Percentiles rank a stretch among this genome's conserved stretches.
These are phyloP conservation scores for Flammula alnicola DNA, from an alignment of 1,284 basidiomycete genomes.

Conservation along the genomic window DNA sequence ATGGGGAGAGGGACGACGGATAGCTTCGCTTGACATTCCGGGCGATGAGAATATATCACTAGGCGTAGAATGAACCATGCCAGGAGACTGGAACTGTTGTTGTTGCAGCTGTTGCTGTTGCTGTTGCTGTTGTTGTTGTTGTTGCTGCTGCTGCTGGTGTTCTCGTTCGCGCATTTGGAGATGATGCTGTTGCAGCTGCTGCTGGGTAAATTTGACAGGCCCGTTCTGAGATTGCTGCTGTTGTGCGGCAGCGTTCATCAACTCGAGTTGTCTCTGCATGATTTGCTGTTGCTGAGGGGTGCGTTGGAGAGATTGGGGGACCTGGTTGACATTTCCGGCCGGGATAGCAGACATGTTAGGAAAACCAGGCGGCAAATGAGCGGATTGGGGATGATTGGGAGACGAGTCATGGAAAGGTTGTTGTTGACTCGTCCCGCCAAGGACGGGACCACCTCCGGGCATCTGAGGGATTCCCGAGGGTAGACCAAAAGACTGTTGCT, in stretches of 20 bases:
- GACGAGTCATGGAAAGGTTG: conserved; percentile 49
- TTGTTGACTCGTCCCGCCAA: conserved; percentile 30
- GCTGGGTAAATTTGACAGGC: conserved; percentile 36
- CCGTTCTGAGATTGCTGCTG: conserved; percentile 48
- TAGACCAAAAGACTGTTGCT: conserved; percentile 48
- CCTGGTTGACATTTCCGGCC: conserved; percentile 27
- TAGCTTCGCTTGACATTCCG: conserved; percentile 41
- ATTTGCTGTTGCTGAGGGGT: conserved; percentile 20
- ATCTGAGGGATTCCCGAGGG: conserved; percentile 37
- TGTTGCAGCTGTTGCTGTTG: conserved; percentile 29
- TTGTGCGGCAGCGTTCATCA: conserved; percentile 50
- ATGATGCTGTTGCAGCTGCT: conserved; percentile 17
- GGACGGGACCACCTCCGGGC: conserved; percentile 27
- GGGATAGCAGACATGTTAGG: conserved; percentile 37
- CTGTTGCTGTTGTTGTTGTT: conserved; percentile 27
- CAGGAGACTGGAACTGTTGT: conserved; percentile 33
- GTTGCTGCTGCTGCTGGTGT: conserved; percentile 16
- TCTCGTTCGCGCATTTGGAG: no score
- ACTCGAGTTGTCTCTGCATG: conserved; percentile 51
- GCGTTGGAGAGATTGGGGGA: conserved; percentile 15
- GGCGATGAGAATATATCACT: conserved; percentile 50
- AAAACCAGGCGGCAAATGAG: conserved; percentile 47
- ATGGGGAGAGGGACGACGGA: conserved; percentile 57
- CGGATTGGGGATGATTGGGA: conserved; percentile 40
- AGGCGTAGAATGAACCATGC: conserved; percentile 38